Evolutionary conservation across 2,329 filamentous ascomycete species (phyloP).

Genomic region (Epichloe coenophiala): DNA sequence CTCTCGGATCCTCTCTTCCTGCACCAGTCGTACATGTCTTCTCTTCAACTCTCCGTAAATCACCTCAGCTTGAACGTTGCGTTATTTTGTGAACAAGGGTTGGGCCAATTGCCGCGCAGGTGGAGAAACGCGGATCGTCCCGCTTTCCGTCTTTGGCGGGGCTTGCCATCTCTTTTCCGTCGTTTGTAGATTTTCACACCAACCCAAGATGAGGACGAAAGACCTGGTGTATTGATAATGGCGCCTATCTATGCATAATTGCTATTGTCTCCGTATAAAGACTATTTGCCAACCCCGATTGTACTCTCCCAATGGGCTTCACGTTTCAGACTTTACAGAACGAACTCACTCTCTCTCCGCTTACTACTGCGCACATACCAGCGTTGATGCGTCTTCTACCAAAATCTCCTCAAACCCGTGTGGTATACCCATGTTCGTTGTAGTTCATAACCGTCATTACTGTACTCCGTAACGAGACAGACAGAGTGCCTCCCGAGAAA

Average conservation of each 20-base stretch:
- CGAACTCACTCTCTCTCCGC: neutral
- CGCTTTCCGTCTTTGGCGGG: neutral
- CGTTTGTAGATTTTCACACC: neutral
- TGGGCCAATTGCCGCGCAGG: neutral
- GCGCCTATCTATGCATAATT: neutral
- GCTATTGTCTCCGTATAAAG: neutral
- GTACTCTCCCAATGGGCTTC: neutral
- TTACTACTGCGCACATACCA: neutral
- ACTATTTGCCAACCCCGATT: neutral
- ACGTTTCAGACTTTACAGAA: neutral
- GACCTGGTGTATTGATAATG: neutral
- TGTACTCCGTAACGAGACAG: neutral
- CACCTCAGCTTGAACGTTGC: too few species aligned
- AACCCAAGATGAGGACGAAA: neutral
- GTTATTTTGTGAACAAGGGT: too few species aligned
- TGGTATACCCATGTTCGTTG: slow-evolving; percentile 7
- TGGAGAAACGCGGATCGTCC: neutral
- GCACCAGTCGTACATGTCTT: too few species aligned
- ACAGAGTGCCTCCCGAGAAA: neutral
- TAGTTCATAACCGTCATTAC: slow-evolving; percentile 4
- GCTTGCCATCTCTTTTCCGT: neutral
- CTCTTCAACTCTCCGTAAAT: too few species aligned
- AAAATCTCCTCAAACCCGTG: slow-evolving; percentile 2
- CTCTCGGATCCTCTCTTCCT: too few species aligned
- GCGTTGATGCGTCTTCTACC: neutral